A percentile compares a stretch with the other conserved stretches of the same genome.
phyloP scores from a whole-genome alignment of 176 grass and related monocot species.

The Poa annua region DNA sequence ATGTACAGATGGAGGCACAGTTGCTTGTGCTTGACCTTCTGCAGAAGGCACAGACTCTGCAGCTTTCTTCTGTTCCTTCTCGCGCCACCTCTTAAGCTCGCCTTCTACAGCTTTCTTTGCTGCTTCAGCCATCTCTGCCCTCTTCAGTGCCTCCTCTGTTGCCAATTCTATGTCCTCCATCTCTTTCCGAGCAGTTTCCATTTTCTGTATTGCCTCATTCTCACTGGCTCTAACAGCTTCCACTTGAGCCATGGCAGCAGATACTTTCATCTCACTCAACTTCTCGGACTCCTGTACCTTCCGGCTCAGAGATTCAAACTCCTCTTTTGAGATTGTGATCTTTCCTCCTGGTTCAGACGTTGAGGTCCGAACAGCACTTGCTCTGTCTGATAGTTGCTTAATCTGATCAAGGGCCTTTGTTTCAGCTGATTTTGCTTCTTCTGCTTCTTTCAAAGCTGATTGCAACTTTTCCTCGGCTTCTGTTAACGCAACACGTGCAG shows the following conservation, averaged over 20 bases:
- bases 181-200: slow-evolving; percentile 77
- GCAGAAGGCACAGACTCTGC: slow-evolving; percentile 55
- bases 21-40: slow-evolving; percentile 50
- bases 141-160: slow-evolving; percentile 87
- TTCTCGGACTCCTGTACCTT: slow-evolving; percentile 92
- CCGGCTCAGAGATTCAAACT: slow-evolving; percentile 80
- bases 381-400: slow-evolving; percentile 81
- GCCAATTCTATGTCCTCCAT: slow-evolving; percentile 91
- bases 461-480: slow-evolving; percentile 79
- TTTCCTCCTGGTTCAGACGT: slow-evolving; percentile 79
- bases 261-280: slow-evolving; percentile 91
- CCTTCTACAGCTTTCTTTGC: slow-evolving; percentile 94
- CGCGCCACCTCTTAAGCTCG: slow-evolving; percentile 85
- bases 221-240: slow-evolving; percentile 89
- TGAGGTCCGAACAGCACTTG: slow-evolving; percentile 73
- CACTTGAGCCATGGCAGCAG: slow-evolving; percentile 90
- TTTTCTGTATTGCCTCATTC: slow-evolving; percentile 77
- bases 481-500: slow-evolving; percentile 52
- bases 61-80: slow-evolving; percentile 79
- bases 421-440: slow-evolving; percentile 87
- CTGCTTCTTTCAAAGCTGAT: slow-evolving; percentile 73
- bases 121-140: slow-evolving; percentile 90
- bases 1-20: slow-evolving; percentile 37
- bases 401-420: slow-evolving; percentile 84
- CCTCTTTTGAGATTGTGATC: slow-evolving; percentile 93